Conservation (phyloP, 2,329 filamentous ascomycete species). For the Xylariales sp. region DNA sequence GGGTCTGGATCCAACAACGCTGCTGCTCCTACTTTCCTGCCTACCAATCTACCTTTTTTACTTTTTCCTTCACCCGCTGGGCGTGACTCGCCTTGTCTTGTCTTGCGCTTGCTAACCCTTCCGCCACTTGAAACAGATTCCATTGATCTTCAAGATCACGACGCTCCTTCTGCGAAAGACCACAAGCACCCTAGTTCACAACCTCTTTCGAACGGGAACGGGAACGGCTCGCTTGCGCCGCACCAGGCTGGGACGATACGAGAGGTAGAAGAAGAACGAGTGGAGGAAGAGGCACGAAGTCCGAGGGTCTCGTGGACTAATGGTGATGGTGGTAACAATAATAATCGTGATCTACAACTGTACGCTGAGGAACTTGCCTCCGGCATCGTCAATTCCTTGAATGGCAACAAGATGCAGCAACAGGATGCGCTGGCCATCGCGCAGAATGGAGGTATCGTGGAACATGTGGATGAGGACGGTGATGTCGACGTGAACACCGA, state of each 20-base stretch:
- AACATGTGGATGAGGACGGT: constrained; percentile 64
- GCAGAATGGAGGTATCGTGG: constrained; percentile 68
- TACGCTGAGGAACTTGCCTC: constrained; percentile 60
- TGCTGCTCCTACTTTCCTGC: constrained; percentile 1
- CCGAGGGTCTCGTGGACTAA: constrained; percentile 68
- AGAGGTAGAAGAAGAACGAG: constrained; percentile 80
- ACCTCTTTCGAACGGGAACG: constrained; percentile 55
- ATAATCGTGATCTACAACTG: constrained; percentile 56
- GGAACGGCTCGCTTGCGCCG: constrained; percentile 68
- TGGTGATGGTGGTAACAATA: constrained; percentile 55
- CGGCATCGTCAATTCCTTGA: constrained; percentile 55
- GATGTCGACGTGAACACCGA: constrained; percentile 73
- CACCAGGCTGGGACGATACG: constrained; percentile 89
- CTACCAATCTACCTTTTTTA: constrained; percentile 14
- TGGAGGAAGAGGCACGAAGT: constrained; percentile 75
- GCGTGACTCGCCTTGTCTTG: constrained; percentile 21
- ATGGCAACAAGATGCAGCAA: constrained; percentile 58
- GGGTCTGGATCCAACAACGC: constrained; percentile 15
- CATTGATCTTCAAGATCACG: constrained; percentile 89
- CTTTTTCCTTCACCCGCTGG: constrained; percentile 1
- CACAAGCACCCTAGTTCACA: constrained; percentile 70
- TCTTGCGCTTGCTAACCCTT: constrained; percentile 47
- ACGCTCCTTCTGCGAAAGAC: constrained; percentile 85
- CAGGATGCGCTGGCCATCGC: constrained; percentile 70
- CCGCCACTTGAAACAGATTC: constrained; percentile 72